phyloP scores from a whole-genome alignment of 2,329 filamentous ascomycete species.

The Apiospora marii region DNA sequence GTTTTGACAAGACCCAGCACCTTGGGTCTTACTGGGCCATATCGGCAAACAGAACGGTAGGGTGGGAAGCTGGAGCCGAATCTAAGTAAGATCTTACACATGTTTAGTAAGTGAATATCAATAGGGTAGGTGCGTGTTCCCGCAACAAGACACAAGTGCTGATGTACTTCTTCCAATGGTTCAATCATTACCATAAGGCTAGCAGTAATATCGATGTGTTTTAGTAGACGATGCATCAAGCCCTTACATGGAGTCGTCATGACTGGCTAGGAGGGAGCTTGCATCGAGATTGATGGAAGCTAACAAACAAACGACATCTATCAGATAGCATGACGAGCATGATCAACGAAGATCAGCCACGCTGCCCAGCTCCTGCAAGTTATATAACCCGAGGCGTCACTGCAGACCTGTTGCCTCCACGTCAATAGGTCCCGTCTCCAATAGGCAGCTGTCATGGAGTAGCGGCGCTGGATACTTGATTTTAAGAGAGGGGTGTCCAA shows the following conservation, averaged over 20 bases:
- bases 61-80: conserved; percentile 9
- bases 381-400: neutral
- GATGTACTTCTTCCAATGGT: neutral
- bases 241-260: neutral
- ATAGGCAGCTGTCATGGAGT: conserved; percentile 2
- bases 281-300: neutral
- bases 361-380: neutral
- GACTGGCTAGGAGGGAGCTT: neutral
- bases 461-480: neutral
- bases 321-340: neutral
- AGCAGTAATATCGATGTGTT: neutral
- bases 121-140: neutral
- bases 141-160: too few relatives aligned
- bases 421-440: too few relatives aligned
- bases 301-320: neutral
- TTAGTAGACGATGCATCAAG: neutral
- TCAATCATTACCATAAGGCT: neutral
- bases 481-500: neutral
- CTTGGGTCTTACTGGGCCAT: conserved; percentile 4
- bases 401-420: neutral
- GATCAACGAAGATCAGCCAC: neutral
- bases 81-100: neutral
- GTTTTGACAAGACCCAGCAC: conserved; percentile 3
- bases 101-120: neutral
- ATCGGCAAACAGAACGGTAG: neutral